Conservation (phyloP, 257 asterid genomes). For the Scutellaria minor region DNA sequence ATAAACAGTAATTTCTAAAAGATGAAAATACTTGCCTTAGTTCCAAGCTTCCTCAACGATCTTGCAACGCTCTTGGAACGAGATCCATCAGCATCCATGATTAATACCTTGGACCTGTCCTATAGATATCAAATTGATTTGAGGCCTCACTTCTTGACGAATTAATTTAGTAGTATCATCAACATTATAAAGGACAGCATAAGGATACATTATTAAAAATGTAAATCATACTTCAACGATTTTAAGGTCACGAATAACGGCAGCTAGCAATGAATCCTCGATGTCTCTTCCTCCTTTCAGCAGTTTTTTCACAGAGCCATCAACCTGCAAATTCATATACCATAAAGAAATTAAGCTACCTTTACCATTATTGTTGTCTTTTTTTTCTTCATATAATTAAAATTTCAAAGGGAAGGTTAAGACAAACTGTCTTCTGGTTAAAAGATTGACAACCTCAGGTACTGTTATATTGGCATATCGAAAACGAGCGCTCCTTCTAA, state of each 20-base stretch:
- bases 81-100: constrained; percentile 91
- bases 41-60: constrained; percentile 82
- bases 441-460: constrained; percentile 69
- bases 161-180: neutral
- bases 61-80: constrained; percentile 85
- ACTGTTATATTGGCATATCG: constrained; percentile 70
- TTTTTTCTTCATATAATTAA: neutral
- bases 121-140: constrained; percentile 43
- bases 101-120: constrained; percentile 83
- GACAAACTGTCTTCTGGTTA: constrained; percentile 17
- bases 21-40: constrained; percentile 58
- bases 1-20: constrained; percentile 15
- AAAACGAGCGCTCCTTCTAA: constrained; percentile 79
- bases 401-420: constrained; percentile 7
- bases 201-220: neutral
- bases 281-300: constrained; percentile 71
- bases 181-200: neutral
- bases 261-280: constrained; percentile 79
- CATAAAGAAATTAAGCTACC: constrained; percentile 23
- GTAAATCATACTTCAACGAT: constrained; percentile 67
- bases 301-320: constrained; percentile 62
- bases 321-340: constrained; percentile 56
- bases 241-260: constrained; percentile 84
- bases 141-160: constrained; percentile 34
- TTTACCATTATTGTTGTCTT: constrained; percentile 12